Base-by-base conservation (phyloP, 352 stramenopile species). In the Achlya hypogyna region DNA sequence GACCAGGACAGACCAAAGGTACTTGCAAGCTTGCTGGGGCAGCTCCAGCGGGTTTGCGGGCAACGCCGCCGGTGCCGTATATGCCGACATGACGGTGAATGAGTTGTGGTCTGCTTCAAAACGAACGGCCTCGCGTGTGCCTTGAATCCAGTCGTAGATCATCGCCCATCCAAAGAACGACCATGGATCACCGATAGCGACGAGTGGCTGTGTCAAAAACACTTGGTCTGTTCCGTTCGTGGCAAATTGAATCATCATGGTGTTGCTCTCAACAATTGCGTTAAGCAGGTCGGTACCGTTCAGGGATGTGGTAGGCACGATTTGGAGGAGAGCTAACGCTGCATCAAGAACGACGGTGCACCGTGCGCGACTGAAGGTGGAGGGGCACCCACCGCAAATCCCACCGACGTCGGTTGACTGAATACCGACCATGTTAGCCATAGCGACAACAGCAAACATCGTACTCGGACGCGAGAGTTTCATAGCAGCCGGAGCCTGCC, bases 91-190 rank as follows among this genome's bases (percentile, higher is more conserved):
- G 27, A 65, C 18, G 1, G 5, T 42, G 23, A 52, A 43, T 5
- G 9, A 20, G 3, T 20, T 20, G 5, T 9, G 1, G 45, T 65
- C 58, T 1, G 28, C 28, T 4, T 67, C 45, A 31, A 67, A 67
- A 16, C 25, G 5, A 27, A 43, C 42, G 1, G 28, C 60, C 28
- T 67, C 60, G 4, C 60, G 60, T 10, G 20, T 14, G 5, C 60
- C 60, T 29, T 58, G 32, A 9, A 67, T n/a, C 60, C 60, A 67
- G 27, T 67, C 60, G 23, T 58, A 67, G 4, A 67, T 25, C 22
- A 58, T 58, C 16, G 47, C 42, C 60, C 60, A 67, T 8, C 60
- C 60, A 42, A 43, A 67, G 22, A 67, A 45, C 20, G 60, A 27
- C 60, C 60, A 67, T 6, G 60, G 60, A n/a, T 67, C 60, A 9